Conservation (phyloP, 1,284 basidiomycete species). For the Sparassis latifolia region DNA sequence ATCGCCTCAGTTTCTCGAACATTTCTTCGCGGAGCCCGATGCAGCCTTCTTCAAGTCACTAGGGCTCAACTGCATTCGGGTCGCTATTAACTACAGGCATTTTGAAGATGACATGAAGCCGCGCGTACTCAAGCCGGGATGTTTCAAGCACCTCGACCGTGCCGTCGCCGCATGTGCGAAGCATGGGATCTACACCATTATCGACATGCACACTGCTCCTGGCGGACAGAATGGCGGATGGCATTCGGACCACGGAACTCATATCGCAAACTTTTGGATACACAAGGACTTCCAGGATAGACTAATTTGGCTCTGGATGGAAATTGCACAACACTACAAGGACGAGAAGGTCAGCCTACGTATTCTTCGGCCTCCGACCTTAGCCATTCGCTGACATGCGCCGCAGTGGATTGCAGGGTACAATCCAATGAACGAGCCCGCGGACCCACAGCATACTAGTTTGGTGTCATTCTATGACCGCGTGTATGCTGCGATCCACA, state of each 20-base stretch:
- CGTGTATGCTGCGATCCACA: conserved; percentile 54
- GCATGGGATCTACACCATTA: conserved; percentile 53
- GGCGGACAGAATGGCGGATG: conserved; percentile 59
- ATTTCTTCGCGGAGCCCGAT: conserved; percentile 69
- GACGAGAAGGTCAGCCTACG: conserved; percentile 16
- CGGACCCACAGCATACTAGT: conserved; percentile 45
- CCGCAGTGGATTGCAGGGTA: conserved; percentile 61
- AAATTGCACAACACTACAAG: conserved; percentile 62
- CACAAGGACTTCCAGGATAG: conserved; percentile 77
- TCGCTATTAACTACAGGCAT: conserved; percentile 64
- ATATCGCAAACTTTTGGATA: conserved; percentile 60
- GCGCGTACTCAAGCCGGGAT: conserved; percentile 49
- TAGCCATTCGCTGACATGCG: too few species aligned
- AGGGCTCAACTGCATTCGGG: conserved; percentile 67
- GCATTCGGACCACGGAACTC: conserved; percentile 48
- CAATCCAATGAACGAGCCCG: conserved; percentile 75
- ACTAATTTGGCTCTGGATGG: conserved; percentile 61
- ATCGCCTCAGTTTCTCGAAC: conserved; percentile 55
- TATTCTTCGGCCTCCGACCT: background rate
- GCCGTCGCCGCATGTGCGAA: conserved; percentile 54
- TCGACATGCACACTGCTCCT: conserved; percentile 59
- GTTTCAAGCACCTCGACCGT: conserved; percentile 62
- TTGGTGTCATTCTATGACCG: conserved; percentile 60
- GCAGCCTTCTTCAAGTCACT: conserved; percentile 65
- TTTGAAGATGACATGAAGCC: conserved; percentile 71